These are phyloP conservation scores for Papilionanthe hybrid DNA, from an alignment of 116 monocot species.

Conservation along the genomic window DNA sequence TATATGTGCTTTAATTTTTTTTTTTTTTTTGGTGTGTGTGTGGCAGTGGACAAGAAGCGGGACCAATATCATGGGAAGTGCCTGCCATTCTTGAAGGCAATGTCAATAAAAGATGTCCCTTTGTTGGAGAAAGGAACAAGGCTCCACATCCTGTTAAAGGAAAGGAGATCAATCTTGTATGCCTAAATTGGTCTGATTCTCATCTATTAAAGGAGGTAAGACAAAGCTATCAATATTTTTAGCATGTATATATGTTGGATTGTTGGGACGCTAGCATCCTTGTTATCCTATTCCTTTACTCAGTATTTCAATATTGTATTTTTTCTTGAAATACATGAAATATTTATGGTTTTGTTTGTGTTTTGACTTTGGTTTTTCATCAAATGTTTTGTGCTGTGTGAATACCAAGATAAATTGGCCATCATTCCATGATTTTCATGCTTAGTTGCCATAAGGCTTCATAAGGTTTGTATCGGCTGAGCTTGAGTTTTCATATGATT, in stretches of 20 bases:
- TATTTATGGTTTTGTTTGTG: neutral
- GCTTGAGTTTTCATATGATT: neutral
- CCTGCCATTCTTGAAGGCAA: conserved; percentile 22
- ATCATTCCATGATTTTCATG: neutral
- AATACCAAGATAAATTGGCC: neutral
- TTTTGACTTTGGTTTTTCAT: neutral
- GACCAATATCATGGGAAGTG: conserved; percentile 61
- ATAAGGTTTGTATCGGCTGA: neutral
- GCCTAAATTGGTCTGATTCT: conserved; percentile 26
- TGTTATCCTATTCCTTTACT: neutral
- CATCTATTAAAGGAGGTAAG: conserved; percentile 39
- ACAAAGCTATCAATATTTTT: neutral
- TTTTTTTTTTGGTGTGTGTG: neutral
- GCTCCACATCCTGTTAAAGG: conserved; percentile 7
- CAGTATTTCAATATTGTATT: neutral
- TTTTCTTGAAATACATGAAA: conserved; percentile 1
- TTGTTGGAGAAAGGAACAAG: conserved; percentile 21
- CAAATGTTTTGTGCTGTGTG: neutral
- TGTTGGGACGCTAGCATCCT: neutral
- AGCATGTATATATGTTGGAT: neutral
- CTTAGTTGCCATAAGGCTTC: neutral
- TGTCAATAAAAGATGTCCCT: conserved; percentile 18
- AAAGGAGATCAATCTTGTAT: conserved; percentile 13
- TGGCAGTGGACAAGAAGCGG: conserved; percentile 63
- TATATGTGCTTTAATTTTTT: conserved; percentile 5